Base-by-base conservation (phyloP, 768 basidiomycete genomes). In the Tricholoma bakamatsutake region DNA sequence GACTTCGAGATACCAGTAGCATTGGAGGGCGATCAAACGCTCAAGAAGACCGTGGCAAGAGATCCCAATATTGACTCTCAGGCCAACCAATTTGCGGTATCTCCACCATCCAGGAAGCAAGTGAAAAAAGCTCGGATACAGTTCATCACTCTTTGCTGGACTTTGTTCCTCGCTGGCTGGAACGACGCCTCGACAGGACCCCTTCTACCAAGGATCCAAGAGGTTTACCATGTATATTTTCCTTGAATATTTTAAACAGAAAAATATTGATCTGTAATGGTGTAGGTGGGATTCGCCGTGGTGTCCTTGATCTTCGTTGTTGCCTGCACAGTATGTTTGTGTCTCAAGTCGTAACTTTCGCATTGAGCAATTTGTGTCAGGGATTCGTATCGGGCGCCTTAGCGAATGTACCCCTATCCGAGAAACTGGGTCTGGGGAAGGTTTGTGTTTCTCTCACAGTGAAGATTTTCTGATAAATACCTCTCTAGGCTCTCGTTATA, bases 131-230 rank as follows among this genome's bases (percentile, higher is more conserved):
- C 62, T 31, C 64, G 64, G 17, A 66, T 84, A 27, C 85, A 88
- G 57, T 80, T 85, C 55, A 60, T 69, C 15, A 66, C 83, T 0
- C 68, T 84, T 34, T 87, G 83, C 59, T 81, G 74, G 70, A 70
- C 74, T 10, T 51, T 86, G 47, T 84, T 85, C 57, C 68, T 88
- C 3, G 77, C 77, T 13, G 90, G 90, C 13, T 92, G 88, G 88
- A 89, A 86, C 62, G 90, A 90, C 66, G 85, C 83, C 11, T 78
- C 83, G 0, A 80, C 81, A 12, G 90, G 90, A 1, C 88, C 90
- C 1, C 68, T 93, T 17, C 68, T 93, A 4, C 90, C 88, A 1
- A 76, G 82, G 10, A 84, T 93, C 48, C 88, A 88, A 65, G 66
- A 68, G 6, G 77, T 62, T 72, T 90, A 74, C 62, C 59, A 56